These are phyloP conservation scores for maize (Zea mays) DNA, from an alignment of 176 grass and related monocot genomes.

Conservation along the genomic window Zm-B73-REFERENCE-NAM-5.0 NC_050096.1:214647501-214648000, in stretches of 20 bases:
- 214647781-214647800: constrained; percentile 19
- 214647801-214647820: constrained; percentile 23
- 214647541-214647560: constrained; percentile 35
- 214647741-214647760: constrained; percentile 28
- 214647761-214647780: constrained; percentile 24
- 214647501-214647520: constrained; percentile 67
- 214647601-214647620: constrained; percentile 33
- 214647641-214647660: constrained; percentile 15
- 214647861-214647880: constrained; percentile 1
- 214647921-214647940: constrained; percentile 99
- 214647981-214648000: constrained; percentile 72
- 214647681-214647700: constrained; percentile 19
- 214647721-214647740: constrained; percentile 24
- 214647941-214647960: constrained; percentile 93
- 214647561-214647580: constrained; percentile 24
- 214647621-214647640: constrained; percentile 4
- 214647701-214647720: constrained; percentile 11
- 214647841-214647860: constrained; percentile 22
- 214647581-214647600: constrained; percentile 45
- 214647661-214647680: not conserved
- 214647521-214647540: constrained; percentile 54
- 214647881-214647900: constrained; percentile 63
- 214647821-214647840: constrained; percentile 4
- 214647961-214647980: constrained; percentile 98
- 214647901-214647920: constrained; percentile 79